These are phyloP conservation scores for Rubroshorea leprosula DNA, from an alignment of 345 rosid genomes.

Conservation along the genomic window DNA sequence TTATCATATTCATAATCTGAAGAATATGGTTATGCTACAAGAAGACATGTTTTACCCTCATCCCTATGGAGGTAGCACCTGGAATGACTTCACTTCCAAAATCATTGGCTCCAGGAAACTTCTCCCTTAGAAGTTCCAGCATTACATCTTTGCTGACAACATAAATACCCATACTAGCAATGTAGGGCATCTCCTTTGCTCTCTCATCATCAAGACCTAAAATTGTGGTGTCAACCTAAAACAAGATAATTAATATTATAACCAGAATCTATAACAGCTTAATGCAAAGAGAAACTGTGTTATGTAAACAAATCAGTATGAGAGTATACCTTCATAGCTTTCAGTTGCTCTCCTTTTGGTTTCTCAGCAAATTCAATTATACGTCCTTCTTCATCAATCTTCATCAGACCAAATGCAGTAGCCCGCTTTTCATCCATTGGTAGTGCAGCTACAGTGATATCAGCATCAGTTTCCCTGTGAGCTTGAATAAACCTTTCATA, in stretches of 20 bases:
- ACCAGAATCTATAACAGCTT: neutral
- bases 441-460: slow-evolving; percentile 95
- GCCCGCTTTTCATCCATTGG: slow-evolving; percentile 96
- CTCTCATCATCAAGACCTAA: slow-evolving; percentile 88
- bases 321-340: slow-evolving; percentile 70
- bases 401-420: slow-evolving; percentile 92
- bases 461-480: slow-evolving; percentile 94
- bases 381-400: slow-evolving; percentile 96
- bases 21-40: slow-evolving; percentile 5
- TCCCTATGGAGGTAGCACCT: slow-evolving; percentile 85
- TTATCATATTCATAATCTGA: neutral
- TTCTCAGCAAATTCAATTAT: slow-evolving; percentile 90
- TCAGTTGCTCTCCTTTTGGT: slow-evolving; percentile 89
- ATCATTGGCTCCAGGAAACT: slow-evolving; percentile 97
- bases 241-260: slow-evolving; percentile 4
- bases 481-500: slow-evolving; percentile 96
- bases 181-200: slow-evolving; percentile 90
- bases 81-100: slow-evolving; percentile 99
- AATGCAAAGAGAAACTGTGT: neutral
- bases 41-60: slow-evolving; percentile 44
- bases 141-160: slow-evolving; percentile 89
- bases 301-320: neutral
- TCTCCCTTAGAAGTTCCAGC: slow-evolving; percentile 76
- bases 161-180: slow-evolving; percentile 99
- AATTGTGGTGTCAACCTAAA: slow-evolving; percentile 89